phyloP scores from a whole-genome alignment of 2,329 filamentous ascomycete genomes.

The Fusarium papillatum region DNA sequence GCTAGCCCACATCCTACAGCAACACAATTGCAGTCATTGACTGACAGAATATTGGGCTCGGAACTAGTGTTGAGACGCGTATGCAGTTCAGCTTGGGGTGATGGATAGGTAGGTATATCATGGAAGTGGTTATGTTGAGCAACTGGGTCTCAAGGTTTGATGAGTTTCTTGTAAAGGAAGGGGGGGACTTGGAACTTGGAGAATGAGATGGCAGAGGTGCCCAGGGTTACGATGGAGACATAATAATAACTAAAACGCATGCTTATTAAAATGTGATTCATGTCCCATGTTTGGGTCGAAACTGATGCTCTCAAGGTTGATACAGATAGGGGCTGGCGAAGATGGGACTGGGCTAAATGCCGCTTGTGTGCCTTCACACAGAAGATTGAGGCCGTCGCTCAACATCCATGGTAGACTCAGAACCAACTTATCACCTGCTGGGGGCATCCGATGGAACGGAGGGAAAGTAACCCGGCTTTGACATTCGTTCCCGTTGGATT shows the following conservation, averaged over 20 bases:
- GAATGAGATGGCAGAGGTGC: neutral
- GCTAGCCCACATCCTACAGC: too few relatives aligned
- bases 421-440: conserved; percentile 38
- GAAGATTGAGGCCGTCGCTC: neutral
- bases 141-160: neutral
- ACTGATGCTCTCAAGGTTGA: neutral
- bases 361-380: neutral
- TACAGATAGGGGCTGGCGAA: neutral
- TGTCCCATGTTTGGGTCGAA: neutral
- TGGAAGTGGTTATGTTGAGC: neutral
- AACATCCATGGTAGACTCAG: neutral
- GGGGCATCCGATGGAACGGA: conserved; percentile 79
- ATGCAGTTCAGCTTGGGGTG: neutral
- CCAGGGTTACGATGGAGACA: neutral
- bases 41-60: neutral
- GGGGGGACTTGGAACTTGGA: neutral
- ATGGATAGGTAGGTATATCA: neutral
- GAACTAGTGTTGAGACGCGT: neutral
- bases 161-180: neutral
- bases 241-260: neutral
- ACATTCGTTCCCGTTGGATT: conserved; percentile 84
- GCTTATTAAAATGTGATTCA: neutral
- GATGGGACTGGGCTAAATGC: neutral
- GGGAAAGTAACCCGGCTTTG: conserved; percentile 85
- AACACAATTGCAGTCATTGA: neutral